Evolutionary conservation across 2,329 filamentous ascomycete species (phyloP), one percentile per base, ranked within the genome.

Genomic region (Talaromyces pinophilus): DNA sequence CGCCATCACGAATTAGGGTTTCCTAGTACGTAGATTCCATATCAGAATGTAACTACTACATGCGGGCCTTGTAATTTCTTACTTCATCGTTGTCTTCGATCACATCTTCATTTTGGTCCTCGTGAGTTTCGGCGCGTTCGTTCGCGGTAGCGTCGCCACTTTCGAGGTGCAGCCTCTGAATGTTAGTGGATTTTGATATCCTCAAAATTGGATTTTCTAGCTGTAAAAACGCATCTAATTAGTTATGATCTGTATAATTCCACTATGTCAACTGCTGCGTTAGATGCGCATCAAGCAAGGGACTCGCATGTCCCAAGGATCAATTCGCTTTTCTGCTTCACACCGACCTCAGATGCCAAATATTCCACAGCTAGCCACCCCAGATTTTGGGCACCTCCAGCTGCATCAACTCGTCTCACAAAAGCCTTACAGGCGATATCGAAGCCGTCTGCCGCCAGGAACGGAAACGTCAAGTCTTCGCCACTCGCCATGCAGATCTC

Each of bases 371-470:
- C 72, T 10, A 69, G 71, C 76, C 83, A 85, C 60, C 83, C 79
- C 64, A 66, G 89, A 78, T 71, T 84, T 86, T 83, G 86, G 88
- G 66, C 80, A 79, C 68, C 78, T 80, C 65, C 86, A 25, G 83
- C 44, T 85, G 72, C 6, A 82, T 80, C 2, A 86, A 88, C 2
- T 88, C 79, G 40, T 70, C 71, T 65, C 63, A 70, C 64, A 80
- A 87, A 63, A 84, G 87, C 73, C 82, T 89, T 85, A 75, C 90
- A 92, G 64, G 84, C 86, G 72, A 87, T 83, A 63, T 85, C 78
- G 69, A 92, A 92, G 73, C 92, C 89, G 48, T 86, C 83, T 11
- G 78, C 72, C 11, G 79, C 84, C 33, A 92, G 82, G 67, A 84
- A 86, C 6, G 90, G 90, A 73, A 89, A 92, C 61, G 65, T 66